phyloP scores from a whole-genome alignment of 768 basidiomycete genomes.

The Tulasnella sp. region DNA sequence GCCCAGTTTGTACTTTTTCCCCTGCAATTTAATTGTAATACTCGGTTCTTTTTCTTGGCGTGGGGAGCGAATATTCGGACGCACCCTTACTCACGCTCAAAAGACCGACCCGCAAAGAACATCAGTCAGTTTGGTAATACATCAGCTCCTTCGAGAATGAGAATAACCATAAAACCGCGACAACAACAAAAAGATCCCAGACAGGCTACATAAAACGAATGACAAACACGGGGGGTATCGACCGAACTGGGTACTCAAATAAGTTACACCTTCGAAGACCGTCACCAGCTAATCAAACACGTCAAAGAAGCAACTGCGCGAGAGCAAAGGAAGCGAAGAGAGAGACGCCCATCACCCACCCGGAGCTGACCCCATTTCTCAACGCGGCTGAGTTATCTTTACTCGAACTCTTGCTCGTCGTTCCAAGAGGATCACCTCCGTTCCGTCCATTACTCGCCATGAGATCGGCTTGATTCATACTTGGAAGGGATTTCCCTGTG shows the following conservation, averaged over 20 bases:
- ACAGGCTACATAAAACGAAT: not conserved
- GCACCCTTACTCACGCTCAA: too few species aligned
- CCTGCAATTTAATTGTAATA: not conserved
- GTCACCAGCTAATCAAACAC: not conserved
- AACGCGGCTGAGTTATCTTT: not conserved
- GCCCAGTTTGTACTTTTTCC: not conserved
- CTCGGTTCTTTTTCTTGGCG: not conserved
- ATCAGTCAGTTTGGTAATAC: not conserved
- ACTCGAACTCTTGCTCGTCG: conserved; percentile 4
- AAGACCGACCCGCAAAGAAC: not conserved
- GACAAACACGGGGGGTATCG: not conserved
- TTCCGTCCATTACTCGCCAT: conserved; percentile 11
- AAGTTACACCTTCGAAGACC: not conserved
- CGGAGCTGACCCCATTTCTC: not conserved
- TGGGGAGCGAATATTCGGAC: not conserved
- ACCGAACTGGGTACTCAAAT: not conserved
- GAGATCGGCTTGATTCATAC: not conserved
- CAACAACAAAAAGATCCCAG: not conserved
- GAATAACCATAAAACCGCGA: not conserved
- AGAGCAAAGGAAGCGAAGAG: not conserved
- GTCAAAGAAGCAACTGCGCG: not conserved
- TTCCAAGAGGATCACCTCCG: not conserved
- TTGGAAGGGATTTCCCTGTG: not conserved
- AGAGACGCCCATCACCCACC: not conserved
- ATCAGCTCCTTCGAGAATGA: not conserved